phyloP scores from a whole-genome alignment of 2,329 filamentous ascomycete species.

The Hypoxylon sp. region DNA sequence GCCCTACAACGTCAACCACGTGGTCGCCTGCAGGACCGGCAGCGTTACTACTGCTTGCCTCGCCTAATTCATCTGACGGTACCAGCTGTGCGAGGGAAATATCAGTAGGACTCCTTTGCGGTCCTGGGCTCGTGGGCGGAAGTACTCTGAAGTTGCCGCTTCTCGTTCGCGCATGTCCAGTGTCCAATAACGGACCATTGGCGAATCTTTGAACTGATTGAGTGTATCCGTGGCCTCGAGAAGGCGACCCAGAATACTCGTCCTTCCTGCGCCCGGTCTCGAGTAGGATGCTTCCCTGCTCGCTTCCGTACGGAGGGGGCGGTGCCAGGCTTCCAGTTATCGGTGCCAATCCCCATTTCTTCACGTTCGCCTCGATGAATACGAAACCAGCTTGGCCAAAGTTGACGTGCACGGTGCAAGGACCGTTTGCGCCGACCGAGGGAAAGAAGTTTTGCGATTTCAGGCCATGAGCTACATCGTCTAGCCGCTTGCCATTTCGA shows the following conservation, averaged over 20 bases:
- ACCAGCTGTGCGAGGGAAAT: conserved; percentile 91
- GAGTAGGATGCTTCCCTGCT: conserved; percentile 94
- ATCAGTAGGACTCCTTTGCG: conserved; percentile 89
- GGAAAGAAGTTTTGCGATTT: conserved; percentile 98
- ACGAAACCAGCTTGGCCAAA: conserved; percentile 98
- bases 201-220: conserved; percentile 57
- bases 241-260: conserved; percentile 54
- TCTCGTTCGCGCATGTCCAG: conserved; percentile 75
- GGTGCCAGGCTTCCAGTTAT: conserved; percentile 95
- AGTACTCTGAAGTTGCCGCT: conserved; percentile 81
- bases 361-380: conserved; percentile 98
- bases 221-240: conserved; percentile 53
- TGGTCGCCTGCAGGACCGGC: conserved; percentile 48
- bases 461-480: conserved; percentile 90
- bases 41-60: conserved; percentile 62
- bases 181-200: conserved; percentile 54
- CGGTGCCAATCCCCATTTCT: conserved; percentile 98
- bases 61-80: conserved; percentile 74
- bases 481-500: conserved; percentile 95
- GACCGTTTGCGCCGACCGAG: conserved; percentile 93
- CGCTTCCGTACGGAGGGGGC: conserved; percentile 94
- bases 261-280: conserved; percentile 78
- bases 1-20: conserved; percentile 49
- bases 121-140: conserved; percentile 84
- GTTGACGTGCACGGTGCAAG: conserved; percentile 92